These are phyloP conservation scores for Clarireedia homoeocarpa DNA, from an alignment of 2,329 filamentous ascomycete species.

Conservation along the genomic window DNA sequence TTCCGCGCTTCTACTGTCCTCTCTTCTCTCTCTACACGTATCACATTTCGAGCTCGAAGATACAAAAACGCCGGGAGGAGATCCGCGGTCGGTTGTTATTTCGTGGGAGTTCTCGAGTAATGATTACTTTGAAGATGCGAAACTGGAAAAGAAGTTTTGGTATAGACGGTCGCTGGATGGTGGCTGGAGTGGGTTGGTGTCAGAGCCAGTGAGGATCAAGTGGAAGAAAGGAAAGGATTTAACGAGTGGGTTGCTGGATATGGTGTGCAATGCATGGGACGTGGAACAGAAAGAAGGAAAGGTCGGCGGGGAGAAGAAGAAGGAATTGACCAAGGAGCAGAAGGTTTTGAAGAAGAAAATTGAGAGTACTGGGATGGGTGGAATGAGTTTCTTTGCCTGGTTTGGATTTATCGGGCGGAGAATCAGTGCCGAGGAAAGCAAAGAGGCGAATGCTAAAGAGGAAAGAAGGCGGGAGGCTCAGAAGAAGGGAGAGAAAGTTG, in stretches of 20 bases:
- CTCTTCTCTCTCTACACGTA: slow-evolving; percentile 62
- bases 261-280: slow-evolving; percentile 62
- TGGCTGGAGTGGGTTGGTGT: slow-evolving; percentile 70
- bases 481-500: slow-evolving; percentile 30
- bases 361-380: slow-evolving; percentile 51
- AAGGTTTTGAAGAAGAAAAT: slow-evolving; percentile 47
- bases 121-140: slow-evolving; percentile 69
- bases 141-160: slow-evolving; percentile 88
- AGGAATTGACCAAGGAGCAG: slow-evolving; percentile 38
- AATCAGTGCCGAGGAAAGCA: slow-evolving; percentile 65
- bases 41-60: slow-evolving; percentile 70
- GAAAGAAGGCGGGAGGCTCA: slow-evolving; percentile 43
- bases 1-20: slow-evolving; percentile 60
- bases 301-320: slow-evolving; percentile 22
- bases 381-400: slow-evolving; percentile 78
- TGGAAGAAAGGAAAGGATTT: slow-evolving; percentile 85
- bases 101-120: slow-evolving; percentile 75
- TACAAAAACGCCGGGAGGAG: slow-evolving; percentile 46
- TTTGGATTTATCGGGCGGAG: slow-evolving; percentile 72
- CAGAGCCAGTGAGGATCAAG: slow-evolving; percentile 78
- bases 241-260: slow-evolving; percentile 70
- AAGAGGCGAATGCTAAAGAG: slow-evolving; percentile 48
- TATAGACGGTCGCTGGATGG: slow-evolving; percentile 58
- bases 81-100: slow-evolving; percentile 73
- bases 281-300: slow-evolving; percentile 42